Percentiles rank a stretch among this genome's conserved stretches.
Conservation (phyloP, 2,329 filamentous ascomycete genomes). For the Scopulariopsis brevicaulis region DNA sequence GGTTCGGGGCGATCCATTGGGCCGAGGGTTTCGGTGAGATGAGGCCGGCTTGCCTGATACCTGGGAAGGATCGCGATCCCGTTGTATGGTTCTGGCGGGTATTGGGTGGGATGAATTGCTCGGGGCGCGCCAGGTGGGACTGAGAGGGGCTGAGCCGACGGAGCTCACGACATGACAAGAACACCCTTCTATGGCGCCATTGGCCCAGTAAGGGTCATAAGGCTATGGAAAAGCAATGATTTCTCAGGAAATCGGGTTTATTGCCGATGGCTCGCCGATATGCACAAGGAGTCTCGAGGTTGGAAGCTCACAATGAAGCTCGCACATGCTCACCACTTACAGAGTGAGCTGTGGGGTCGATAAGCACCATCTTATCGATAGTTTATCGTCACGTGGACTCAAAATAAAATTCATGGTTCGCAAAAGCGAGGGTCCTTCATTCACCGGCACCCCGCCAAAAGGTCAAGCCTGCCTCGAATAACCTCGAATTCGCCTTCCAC, state of each 20-base stretch:
- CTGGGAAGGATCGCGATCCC: not conserved
- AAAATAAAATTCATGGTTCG: not conserved
- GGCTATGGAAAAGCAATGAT: not conserved
- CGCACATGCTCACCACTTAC: not conserved
- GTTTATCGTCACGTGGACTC: not conserved
- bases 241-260: not conserved
- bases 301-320: not conserved
- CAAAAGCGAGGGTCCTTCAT: not conserved
- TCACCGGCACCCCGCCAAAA: not conserved
- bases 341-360: not conserved
- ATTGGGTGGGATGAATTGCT: not conserved
- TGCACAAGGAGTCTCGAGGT: not conserved
- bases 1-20: conserved; percentile 48
- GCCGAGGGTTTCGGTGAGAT: not conserved
- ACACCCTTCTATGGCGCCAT: not conserved
- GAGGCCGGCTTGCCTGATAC: not conserved
- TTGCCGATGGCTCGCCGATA: not conserved
- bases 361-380: not conserved
- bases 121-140: not conserved
- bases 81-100: not conserved
- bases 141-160: not conserved
- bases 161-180: not conserved
- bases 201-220: not conserved
- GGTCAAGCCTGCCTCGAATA: not conserved
- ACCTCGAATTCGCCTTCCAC: not conserved